Evolutionary conservation across 2,329 filamentous ascomycete genomes (phyloP).

Genomic region (Sporothrix pseudoabietina): DNA sequence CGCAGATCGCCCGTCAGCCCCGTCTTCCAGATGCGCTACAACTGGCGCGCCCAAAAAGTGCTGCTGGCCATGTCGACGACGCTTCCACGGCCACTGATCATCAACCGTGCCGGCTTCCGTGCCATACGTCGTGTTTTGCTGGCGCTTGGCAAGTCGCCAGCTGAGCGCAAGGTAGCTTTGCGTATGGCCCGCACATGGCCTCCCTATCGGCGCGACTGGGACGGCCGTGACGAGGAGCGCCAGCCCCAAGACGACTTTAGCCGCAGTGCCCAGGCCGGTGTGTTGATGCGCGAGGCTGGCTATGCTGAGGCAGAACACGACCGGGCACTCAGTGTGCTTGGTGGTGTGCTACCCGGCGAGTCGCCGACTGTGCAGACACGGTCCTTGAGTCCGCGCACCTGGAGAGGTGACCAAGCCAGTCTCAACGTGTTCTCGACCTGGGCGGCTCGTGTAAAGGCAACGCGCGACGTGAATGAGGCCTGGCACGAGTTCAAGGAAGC

Average conservation of each 20-base stretch:
- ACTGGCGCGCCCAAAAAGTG: conserved; percentile 61
- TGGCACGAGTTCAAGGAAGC: conserved; percentile 55
- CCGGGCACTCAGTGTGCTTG: conserved; percentile 53
- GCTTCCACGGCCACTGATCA: conserved; percentile 53
- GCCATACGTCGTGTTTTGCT: conserved; percentile 58
- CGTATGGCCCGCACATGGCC: conserved; percentile 60
- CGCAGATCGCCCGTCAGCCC: conserved; percentile 41
- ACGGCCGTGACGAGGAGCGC: conserved; percentile 61
- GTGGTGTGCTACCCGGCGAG: conserved; percentile 53
- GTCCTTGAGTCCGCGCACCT: conserved; percentile 42
- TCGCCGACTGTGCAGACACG: conserved; percentile 61
- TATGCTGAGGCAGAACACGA: conserved; percentile 54
- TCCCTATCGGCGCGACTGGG: conserved; percentile 58
- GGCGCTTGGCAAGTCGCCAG: conserved; percentile 54
- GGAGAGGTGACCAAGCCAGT: conserved; percentile 37
- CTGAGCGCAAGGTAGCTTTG: conserved; percentile 52
- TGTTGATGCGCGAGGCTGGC: conserved; percentile 59
- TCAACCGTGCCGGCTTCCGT: conserved; percentile 55
- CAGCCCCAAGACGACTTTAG: conserved; percentile 56
- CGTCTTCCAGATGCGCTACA: conserved; percentile 47
- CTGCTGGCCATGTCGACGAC: conserved; percentile 56
- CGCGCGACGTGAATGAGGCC: conserved; percentile 63
- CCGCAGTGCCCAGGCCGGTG: conserved; percentile 55
- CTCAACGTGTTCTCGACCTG: conserved; percentile 49
- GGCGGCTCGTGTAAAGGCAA: conserved; percentile 60